These are phyloP conservation scores for Colletotrichum acutatum DNA, from an alignment of 2,329 filamentous ascomycete species.

Conservation along the genomic window DNA sequence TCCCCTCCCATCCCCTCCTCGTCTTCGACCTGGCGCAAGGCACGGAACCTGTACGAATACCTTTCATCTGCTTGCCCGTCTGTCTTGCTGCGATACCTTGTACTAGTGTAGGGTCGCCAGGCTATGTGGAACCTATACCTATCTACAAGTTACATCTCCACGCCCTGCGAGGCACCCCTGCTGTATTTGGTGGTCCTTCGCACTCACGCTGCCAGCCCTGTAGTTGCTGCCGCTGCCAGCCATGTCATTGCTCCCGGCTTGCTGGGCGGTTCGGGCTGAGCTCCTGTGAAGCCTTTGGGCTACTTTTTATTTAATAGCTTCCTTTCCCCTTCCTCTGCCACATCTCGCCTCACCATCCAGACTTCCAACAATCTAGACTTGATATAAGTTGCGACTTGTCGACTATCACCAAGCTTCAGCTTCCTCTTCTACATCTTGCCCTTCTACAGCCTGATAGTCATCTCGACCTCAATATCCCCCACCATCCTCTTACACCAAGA, in stretches of 20 bases:
- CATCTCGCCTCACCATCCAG: conserved; percentile 8
- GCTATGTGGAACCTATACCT: conserved; percentile 8
- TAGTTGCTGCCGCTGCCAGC: conserved; percentile 21
- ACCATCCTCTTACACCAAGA: neutral
- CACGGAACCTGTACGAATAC: conserved; percentile 19
- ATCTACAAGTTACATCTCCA: neutral
- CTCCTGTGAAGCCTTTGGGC: conserved; percentile 25
- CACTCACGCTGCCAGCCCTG: conserved; percentile 26
- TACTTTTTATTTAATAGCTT: conserved; percentile 34
- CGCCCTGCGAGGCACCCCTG: conserved; percentile 17
- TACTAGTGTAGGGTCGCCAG: neutral
- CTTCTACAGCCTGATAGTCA: neutral
- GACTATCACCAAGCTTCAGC: neutral
- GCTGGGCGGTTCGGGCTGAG: conserved; percentile 18
- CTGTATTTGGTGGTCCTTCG: neutral
- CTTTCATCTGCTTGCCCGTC: conserved; percentile 3
- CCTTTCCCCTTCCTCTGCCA: conserved; percentile 7
- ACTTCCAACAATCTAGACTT: neutral
- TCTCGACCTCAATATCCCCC: neutral
- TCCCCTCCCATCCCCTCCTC: neutral
- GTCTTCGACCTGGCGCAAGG: conserved; percentile 3
- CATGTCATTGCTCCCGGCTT: conserved; percentile 24
- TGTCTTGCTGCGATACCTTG: neutral
- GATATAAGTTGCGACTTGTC: neutral
- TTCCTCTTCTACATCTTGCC: neutral